Evolutionary conservation across 2,329 filamentous ascomycete species (phyloP).

Genomic region (Fusarium luffae): DNA sequence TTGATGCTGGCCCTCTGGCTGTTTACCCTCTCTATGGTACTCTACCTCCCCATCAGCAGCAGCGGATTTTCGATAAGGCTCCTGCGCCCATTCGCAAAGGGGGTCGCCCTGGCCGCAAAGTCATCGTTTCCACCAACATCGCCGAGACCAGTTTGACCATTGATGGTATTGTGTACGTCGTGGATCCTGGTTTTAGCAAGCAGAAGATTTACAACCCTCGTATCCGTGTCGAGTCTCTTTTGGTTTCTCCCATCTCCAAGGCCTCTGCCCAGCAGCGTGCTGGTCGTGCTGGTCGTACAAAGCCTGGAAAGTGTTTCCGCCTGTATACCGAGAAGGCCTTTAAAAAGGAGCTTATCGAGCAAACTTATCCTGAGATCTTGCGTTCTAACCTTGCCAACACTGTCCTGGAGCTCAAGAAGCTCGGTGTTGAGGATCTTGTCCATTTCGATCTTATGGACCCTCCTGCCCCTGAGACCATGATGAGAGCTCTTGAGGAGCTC

Average conservation of each 20-base stretch:
- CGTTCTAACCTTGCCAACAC: slow-evolving; percentile 95
- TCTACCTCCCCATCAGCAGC: slow-evolving; percentile 90
- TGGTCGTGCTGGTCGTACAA: slow-evolving; percentile 98
- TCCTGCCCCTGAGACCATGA: slow-evolving; percentile 96
- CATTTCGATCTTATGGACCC: slow-evolving; percentile 99
- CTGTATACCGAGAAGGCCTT: slow-evolving; percentile 95
- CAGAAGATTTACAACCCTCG: slow-evolving; percentile 99
- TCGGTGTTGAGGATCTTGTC: slow-evolving; percentile 93
- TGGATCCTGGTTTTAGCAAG: slow-evolving; percentile 99
- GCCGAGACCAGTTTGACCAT: slow-evolving; percentile 98
- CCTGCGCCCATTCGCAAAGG: slow-evolving; percentile 78
- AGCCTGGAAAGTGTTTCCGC: slow-evolving; percentile 97
- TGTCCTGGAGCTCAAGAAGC: slow-evolving; percentile 95
- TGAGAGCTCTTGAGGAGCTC: slow-evolving; percentile 96
- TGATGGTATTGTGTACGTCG: slow-evolving; percentile 98
- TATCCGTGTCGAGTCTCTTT: slow-evolving; percentile 92
- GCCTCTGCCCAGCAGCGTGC: slow-evolving; percentile 97
- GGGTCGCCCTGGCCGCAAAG: slow-evolving; percentile 90
- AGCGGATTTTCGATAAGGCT: slow-evolving; percentile 92
- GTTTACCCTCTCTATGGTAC: slow-evolving; percentile 96
- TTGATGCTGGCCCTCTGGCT: slow-evolving; percentile 87
- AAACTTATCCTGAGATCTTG: slow-evolving; percentile 95
- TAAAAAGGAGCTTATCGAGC: slow-evolving; percentile 97
- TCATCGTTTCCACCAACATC: slow-evolving; percentile 96
- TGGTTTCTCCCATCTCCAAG: slow-evolving; percentile 98